These are phyloP conservation scores for Macadamia integrifolia DNA, from an alignment of 164 flowering plant genomes.

Conservation along the genomic window DNA sequence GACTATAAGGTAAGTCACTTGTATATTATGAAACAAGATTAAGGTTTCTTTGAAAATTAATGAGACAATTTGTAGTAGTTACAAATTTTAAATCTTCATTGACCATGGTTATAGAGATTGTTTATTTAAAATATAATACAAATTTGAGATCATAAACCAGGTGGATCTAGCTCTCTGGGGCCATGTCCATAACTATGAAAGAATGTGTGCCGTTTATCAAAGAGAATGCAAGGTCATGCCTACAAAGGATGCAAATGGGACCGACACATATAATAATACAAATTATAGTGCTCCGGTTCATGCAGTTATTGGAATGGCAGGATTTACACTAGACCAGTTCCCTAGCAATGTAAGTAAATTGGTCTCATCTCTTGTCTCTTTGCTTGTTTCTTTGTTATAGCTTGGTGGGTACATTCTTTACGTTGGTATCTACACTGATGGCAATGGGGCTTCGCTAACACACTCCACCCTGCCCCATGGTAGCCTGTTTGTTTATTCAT, in stretches of 20 bases:
- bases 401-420: too few species aligned
- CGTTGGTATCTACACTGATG: too few species aligned
- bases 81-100: too few species aligned
- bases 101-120: too few species aligned
- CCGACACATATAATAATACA: conserved; percentile 49
- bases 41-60: too few species aligned
- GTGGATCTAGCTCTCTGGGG: conserved; percentile 78
- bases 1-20: conserved; percentile 45
- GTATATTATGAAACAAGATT: too few species aligned
- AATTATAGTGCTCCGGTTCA: conserved; percentile 80
- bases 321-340: conserved; percentile 59
- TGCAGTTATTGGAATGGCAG: conserved; percentile 28
- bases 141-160: conserved; percentile 21
- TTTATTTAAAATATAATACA: neutral
- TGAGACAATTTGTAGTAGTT: too few species aligned
- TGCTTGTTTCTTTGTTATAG: neutral
- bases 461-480: too few species aligned
- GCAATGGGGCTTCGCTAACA: too few species aligned
- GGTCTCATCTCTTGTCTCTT: neutral
- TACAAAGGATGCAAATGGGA: conserved; percentile 47
- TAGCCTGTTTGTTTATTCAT: too few species aligned
- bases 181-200: conserved; percentile 42
- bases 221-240: conserved; percentile 54
- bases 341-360: conserved; percentile 25
- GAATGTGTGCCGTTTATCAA: conserved; percentile 49